These are phyloP conservation scores for Rutstroemia sp. DNA, from an alignment of 2,329 filamentous ascomycete genomes.

Conservation along the genomic window DNA sequence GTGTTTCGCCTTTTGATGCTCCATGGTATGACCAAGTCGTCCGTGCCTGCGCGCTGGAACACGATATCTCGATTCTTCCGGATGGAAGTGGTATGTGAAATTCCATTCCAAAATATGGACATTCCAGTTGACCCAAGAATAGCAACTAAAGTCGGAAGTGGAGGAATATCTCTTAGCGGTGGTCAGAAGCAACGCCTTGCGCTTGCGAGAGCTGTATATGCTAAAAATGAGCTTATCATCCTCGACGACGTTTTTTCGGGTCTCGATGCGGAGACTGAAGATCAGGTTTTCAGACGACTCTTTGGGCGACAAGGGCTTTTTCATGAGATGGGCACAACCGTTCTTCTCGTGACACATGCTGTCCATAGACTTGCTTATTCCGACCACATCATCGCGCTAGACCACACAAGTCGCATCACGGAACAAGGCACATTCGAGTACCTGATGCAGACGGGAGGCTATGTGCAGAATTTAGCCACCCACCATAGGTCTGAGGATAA, in stretches of 20 bases:
- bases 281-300: constrained; percentile 18
- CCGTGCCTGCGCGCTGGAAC: constrained; percentile 54
- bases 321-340: constrained; percentile 28
- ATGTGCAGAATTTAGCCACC: constrained; percentile 17
- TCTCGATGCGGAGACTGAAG: constrained; percentile 25
- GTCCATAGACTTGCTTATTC: constrained; percentile 30
- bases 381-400: constrained; percentile 35
- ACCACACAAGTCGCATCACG: constrained; percentile 25
- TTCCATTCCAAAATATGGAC: neutral
- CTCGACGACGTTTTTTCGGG: constrained; percentile 28
- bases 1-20: constrained; percentile 36
- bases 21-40: constrained; percentile 58
- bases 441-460: constrained; percentile 21
- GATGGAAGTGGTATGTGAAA: constrained; percentile 41
- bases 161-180: constrained; percentile 30
- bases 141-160: constrained; percentile 25
- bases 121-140: neutral
- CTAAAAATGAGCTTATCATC: constrained; percentile 23
- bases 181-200: constrained; percentile 35
- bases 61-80: constrained; percentile 56
- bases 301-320: constrained; percentile 17
- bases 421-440: constrained; percentile 34
- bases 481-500: constrained; percentile 7
- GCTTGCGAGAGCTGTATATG: constrained; percentile 50
- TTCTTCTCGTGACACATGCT: constrained; percentile 33